Conservation (phyloP, 1,139 yeast genomes). For the Suhomyces coccinellae region DNA sequence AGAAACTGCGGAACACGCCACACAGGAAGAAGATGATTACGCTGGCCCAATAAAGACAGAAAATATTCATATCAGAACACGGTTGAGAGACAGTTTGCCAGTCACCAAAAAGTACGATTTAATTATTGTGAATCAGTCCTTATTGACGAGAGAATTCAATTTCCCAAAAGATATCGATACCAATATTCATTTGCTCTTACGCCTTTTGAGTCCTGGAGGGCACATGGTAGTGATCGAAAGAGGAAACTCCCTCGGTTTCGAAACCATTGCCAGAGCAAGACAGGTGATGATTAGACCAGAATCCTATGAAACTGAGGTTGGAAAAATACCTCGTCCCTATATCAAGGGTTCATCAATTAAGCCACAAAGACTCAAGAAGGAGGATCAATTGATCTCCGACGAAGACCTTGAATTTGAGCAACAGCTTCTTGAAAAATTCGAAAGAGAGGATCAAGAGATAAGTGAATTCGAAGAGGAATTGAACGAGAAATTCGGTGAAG, state of each 20-base stretch:
- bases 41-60: constrained; percentile 64
- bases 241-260: constrained; percentile 90
- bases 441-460: constrained; percentile 20
- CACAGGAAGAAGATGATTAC: constrained; percentile 21
- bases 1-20: constrained; percentile 8
- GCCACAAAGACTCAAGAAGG: constrained; percentile 41
- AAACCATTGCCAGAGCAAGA: constrained; percentile 84
- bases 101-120: constrained; percentile 64
- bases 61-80: constrained; percentile 53
- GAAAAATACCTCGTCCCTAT: constrained; percentile 74
- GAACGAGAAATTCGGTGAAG: constrained; percentile 41
- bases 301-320: constrained; percentile 51
- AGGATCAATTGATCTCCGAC: constrained; percentile 38
- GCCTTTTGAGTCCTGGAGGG: constrained; percentile 72
- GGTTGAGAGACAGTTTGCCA: constrained; percentile 51
- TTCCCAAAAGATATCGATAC: constrained; percentile 77
- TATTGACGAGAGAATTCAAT: constrained; percentile 56
- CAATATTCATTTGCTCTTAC: constrained; percentile 59
- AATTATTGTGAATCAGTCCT: constrained; percentile 81
- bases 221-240: constrained; percentile 77
- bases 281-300: constrained; percentile 88
- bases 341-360: constrained; percentile 50
- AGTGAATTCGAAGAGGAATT: constrained; percentile 38
- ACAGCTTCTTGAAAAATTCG: constrained; percentile 30
- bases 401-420: constrained; percentile 36